Evolutionary conservation across 164 flowering plant species (phyloP).

Genomic region (Dillenia suffruticosa): DNA sequence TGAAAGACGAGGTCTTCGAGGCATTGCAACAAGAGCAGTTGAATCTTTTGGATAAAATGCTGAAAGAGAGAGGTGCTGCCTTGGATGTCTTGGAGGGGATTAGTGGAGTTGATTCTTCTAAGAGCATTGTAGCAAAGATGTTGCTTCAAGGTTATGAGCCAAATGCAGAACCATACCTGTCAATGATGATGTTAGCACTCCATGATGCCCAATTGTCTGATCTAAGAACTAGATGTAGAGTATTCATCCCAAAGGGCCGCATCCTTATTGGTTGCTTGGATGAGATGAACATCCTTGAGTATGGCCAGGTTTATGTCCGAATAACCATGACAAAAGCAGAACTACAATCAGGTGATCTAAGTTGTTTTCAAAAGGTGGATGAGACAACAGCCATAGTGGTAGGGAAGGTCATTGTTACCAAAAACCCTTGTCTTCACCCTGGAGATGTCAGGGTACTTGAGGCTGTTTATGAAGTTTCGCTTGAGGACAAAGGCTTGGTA

Average conservation of each 20-base stretch:
- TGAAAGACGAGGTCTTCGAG: conserved; percentile 52
- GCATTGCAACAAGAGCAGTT: conserved; percentile 58
- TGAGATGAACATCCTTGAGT: conserved; percentile 65
- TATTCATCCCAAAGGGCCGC: conserved; percentile 81
- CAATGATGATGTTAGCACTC: conserved; percentile 73
- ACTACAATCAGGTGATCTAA: conserved; percentile 25
- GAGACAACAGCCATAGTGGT: conserved; percentile 48
- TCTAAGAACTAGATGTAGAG: conserved; percentile 59
- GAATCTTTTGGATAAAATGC: conserved; percentile 49
- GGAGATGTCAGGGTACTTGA: conserved; percentile 93
- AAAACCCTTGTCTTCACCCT: conserved; percentile 97
- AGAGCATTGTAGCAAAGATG: conserved; percentile 50
- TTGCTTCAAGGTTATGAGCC: conserved; percentile 75
- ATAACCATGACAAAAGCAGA: conserved; percentile 61
- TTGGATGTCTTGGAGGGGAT: conserved; percentile 49
- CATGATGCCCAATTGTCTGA: conserved; percentile 61
- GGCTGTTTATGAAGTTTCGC: conserved; percentile 51
- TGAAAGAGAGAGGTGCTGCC: conserved; percentile 53
- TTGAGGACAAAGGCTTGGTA: conserved; percentile 56
- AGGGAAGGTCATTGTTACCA: conserved; percentile 88
- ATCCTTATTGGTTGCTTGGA: conserved; percentile 86
- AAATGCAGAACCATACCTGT: conserved; percentile 70
- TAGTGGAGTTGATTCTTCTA: conserved; percentile 27
- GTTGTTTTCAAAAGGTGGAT: conserved; percentile 51
- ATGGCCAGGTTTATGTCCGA: conserved; percentile 81